phyloP scores from a whole-genome alignment of 257 asterid genomes.

The Fraxinus pennsylvanica region DNA sequence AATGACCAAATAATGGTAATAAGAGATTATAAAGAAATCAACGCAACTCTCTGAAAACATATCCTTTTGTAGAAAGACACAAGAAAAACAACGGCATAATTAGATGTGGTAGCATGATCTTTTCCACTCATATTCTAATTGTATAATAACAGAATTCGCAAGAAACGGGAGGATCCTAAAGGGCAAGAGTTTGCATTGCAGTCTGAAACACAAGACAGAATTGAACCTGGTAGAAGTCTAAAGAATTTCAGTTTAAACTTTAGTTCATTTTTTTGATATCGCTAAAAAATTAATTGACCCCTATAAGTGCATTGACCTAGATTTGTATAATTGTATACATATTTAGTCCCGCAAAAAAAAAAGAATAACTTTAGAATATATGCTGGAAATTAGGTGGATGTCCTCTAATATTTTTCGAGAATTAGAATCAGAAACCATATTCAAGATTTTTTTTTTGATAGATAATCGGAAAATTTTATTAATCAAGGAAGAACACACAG shows the following conservation, averaged over 20 bases:
- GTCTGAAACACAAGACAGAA: neutral
- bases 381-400: neutral
- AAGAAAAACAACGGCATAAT: slow-evolving; percentile 10
- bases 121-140: slow-evolving; percentile 19
- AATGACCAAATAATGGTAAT: slow-evolving; percentile 32
- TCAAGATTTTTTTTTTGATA: neutral
- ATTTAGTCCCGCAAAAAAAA: neutral
- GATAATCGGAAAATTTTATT: no score
- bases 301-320: slow-evolving; percentile 8
- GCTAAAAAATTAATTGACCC: slow-evolving; percentile 12
- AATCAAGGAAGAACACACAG: no score
- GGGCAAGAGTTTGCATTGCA: slow-evolving; percentile 9
- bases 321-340: neutral
- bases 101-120: neutral
- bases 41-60: neutral
- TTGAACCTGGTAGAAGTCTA: neutral
- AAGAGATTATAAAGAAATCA: neutral
- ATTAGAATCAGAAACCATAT: slow-evolving; percentile 19
- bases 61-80: slow-evolving; percentile 5
- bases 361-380: neutral
- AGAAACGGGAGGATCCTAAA: slow-evolving; percentile 15
- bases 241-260: neutral
- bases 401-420: slow-evolving; percentile 9
- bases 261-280: slow-evolving; percentile 2
- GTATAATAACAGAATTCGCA: neutral